Percentiles rank a stretch among this genome's conserved stretches.
Evolutionary conservation across 371 early-diverging fungal genomes (phyloP).

Genomic region (Lichtheimia corymbifera): DNA sequence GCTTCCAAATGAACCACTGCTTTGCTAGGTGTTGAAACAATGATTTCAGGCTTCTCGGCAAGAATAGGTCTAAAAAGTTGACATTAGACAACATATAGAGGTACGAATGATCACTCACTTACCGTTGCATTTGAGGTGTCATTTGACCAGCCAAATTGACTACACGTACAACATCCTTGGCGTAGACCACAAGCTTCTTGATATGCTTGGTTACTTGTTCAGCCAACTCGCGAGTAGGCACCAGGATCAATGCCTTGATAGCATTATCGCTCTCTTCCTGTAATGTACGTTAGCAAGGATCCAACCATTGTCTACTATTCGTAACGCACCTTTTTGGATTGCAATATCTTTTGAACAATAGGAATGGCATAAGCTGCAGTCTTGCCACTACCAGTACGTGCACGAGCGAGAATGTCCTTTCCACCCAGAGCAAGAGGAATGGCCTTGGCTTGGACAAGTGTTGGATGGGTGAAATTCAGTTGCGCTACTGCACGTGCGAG

Average conservation of each 20-base stretch:
- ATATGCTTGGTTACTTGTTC: conserved; percentile 86
- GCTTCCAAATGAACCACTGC: conserved; percentile 72
- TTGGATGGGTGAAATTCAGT: conserved; percentile 81
- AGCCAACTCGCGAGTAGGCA: conserved; percentile 96
- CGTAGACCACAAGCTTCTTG: conserved; percentile 72
- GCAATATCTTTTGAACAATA: conserved; percentile 87
- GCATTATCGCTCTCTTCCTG: conserved; percentile 19
- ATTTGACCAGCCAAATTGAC: conserved; percentile 76
- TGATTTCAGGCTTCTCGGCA: conserved; percentile 81
- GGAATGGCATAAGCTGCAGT: conserved; percentile 97
- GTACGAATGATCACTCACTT: conserved; percentile 13
- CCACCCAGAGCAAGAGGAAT: conserved; percentile 96
- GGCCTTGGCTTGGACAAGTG: conserved; percentile 91
- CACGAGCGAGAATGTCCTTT: conserved; percentile 95
- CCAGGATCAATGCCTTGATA: conserved; percentile 71
- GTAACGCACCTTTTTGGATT: conserved; percentile 60
- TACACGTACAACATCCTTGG: conserved; percentile 65
- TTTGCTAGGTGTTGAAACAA: conserved; percentile 84
- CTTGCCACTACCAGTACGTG: conserved; percentile 99
- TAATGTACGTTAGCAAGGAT: neutral
- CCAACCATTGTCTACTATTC: neutral
- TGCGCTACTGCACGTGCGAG: conserved; percentile 85
- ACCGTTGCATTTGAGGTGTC: conserved; percentile 65
- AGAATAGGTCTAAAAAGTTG: conserved; percentile 66
- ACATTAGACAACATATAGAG: neutral